Base-by-base conservation (phyloP, 805 yeast species). In the Kuraishia borneana region DNA sequence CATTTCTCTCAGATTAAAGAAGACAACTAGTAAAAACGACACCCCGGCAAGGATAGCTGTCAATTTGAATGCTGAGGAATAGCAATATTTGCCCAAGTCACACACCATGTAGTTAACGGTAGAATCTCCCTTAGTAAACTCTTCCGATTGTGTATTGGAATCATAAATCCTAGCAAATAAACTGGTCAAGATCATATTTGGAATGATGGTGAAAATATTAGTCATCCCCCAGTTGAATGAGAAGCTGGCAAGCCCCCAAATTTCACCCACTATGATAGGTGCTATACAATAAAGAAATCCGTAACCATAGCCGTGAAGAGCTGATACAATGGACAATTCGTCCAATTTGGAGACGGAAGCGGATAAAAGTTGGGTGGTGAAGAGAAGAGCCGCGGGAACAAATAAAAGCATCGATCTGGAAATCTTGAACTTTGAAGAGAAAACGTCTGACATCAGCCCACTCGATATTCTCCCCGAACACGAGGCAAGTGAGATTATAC, bases 211-310 rank as follows among this genome's bases (percentile, higher is more conserved):
- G 0, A 87, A 73, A 34, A 78, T 47, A 8, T 77, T 74, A 17
- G 79, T 65, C 23, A 76, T 48, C 0, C 94, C 94, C 83, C 87
- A 82, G 46, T 79, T 79, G 42, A 69, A 73, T 6, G 83, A 70
- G 45, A 81, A 79, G 34, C 69, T 63, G 13, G 60, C 60, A 60
- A 83, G 69, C 2, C 92, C 92, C 56, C 80, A 82, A 7, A 67
- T 54, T 42, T 83, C 89, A 13, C 84, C 70, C n/a, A 79, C 67
- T 16, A 83, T 70, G n/a, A 82, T 73, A 4, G 94, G 92, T 54
- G 72, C 68, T 6, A 79, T 63, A 33, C 88, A 81, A 56, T 79
- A 79, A 17, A 76, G 64, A 41, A 74, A 68, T 1, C 94, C 94
- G 54, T 83, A 83, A 26, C 77, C 79, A 25, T 76, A 58, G 0